These are phyloP conservation scores for Tetratostichococcus sp. DNA, from an alignment of 139 green algal species.

Conservation along the genomic window DNA sequence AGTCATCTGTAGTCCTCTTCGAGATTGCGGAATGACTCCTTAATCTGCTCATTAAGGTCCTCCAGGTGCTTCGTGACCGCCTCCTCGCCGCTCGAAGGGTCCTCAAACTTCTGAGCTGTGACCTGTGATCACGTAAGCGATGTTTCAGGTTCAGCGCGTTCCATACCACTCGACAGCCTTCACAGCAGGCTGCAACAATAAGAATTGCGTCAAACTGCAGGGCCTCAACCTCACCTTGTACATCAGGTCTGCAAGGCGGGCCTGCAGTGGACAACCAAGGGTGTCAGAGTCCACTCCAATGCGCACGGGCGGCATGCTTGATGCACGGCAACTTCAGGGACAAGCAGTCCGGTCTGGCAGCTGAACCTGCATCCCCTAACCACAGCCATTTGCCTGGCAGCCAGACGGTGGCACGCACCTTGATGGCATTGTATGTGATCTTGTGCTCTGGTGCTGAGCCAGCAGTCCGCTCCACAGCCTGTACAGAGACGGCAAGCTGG, in stretches of 20 bases:
- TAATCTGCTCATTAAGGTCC: conserved; percentile 81
- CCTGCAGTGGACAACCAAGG: too few relatives aligned
- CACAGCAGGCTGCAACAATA: too few relatives aligned
- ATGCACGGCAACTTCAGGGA: too few relatives aligned
- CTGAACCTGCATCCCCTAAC: too few relatives aligned
- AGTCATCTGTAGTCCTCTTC: conserved; percentile 96
- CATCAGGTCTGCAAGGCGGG: conserved; percentile 83
- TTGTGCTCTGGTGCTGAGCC: conserved; percentile 41
- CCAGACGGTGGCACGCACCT: conserved; percentile 42
- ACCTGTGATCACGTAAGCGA: conserved; percentile 39
- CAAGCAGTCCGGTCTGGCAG: too few relatives aligned
- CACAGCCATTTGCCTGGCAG: too few relatives aligned
- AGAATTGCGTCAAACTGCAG: too few relatives aligned
- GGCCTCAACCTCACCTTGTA: conserved; percentile 82
- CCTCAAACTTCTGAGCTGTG: conserved; percentile 96
- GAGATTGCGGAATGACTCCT: conserved; percentile 81
- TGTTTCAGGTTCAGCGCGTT: too few relatives aligned
- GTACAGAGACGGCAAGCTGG: conserved; percentile 6
- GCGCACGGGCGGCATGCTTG: too few relatives aligned
- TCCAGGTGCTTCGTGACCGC: conserved; percentile 64
- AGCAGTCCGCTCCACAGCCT: conserved; percentile 83
- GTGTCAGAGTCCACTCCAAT: too few relatives aligned
- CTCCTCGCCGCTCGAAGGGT: conserved; percentile 79
- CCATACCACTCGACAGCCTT: too few relatives aligned
- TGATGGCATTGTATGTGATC: conserved; percentile 97